Evolutionary conservation across 2,329 filamentous ascomycete genomes (phyloP), one percentile per base, ranked within the genome.

Genomic region (Aurifilum marmelostoma): DNA sequence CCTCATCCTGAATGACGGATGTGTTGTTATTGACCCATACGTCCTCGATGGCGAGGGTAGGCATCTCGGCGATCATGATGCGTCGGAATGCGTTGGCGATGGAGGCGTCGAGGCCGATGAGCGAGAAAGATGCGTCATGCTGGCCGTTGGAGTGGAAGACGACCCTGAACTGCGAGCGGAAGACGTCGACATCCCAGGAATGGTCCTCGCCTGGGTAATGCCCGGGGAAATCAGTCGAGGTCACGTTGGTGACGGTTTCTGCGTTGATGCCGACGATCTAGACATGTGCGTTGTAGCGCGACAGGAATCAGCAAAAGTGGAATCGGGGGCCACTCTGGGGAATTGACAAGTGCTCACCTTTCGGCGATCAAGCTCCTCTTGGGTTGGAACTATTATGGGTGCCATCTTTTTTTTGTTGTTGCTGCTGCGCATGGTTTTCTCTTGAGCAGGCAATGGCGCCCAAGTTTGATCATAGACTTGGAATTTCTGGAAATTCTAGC

Each of bases 21-120:
- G 95, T 98, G 84, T 99, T 99, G 84, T 97, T 97, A 78, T 93
- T 88, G 73, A 98, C 90, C 82, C 92, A 99, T 78, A 97, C 93
- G 72, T 89, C 91, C 84, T 99, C 96, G 76, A 99, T 94, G 74
- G 97, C 96, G 60, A 99, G 87, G 2, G 94, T 96, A 24, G 95
- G 94, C 66, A 99, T 92, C 83, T 99, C 97, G 74, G 95, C 88
- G 79, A 99, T 91, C 76, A 98, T 87, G 75, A 98, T 98, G 75
- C 96, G 93, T 71, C 96, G 94, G 84, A 98, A 97, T 77, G 97
- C 96, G 79, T 99, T 99, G 77, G 96, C 93, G 78, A 99, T 89
- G 67, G 93, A 91, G 76, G 96, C 94, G 79, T 99, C 96, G 75
- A 97, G 83, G 74, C 95, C 94, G 75, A 97, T 87, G 72, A 99